Percentiles rank a stretch among this genome's conserved stretches.
These are phyloP conservation scores for Ogataea paraovalis DNA, from an alignment of 805 yeast genomes.

Conservation along the genomic window DNA sequence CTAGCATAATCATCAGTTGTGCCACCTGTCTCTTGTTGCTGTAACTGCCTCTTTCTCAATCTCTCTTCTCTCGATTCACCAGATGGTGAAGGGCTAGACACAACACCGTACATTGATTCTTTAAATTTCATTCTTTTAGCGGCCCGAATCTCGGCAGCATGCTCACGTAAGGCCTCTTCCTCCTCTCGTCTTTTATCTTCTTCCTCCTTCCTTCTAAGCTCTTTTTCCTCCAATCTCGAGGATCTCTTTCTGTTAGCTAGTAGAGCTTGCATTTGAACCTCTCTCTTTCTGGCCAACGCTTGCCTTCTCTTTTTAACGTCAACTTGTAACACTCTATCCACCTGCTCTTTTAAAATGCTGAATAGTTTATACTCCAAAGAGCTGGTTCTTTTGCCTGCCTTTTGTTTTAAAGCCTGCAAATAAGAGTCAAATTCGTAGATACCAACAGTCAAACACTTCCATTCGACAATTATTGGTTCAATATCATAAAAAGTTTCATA, in stretches of 20 bases:
- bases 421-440: conserved; percentile 40
- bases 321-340: conserved; percentile 35
- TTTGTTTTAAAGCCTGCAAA: conserved; percentile 29
- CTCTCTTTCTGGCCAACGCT: conserved; percentile 53
- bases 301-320: conserved; percentile 54
- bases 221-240: conserved; percentile 66
- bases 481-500: conserved; percentile 15
- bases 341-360: conserved; percentile 28
- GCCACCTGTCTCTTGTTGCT: conserved; percentile 16
- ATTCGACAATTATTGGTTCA: conserved; percentile 35
- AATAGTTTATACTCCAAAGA: conserved; percentile 28
- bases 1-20: conserved; percentile 13
- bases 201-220: conserved; percentile 48
- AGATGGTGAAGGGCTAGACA: conserved; percentile 18
- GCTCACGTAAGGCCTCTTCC: conserved; percentile 40
- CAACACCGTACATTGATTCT: conserved; percentile 22
- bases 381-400: conserved; percentile 27
- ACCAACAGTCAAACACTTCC: conserved; percentile 40
- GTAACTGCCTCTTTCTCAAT: not conserved
- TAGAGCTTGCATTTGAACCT: conserved; percentile 57
- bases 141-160: conserved; percentile 42
- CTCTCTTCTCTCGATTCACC: not conserved
- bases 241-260: conserved; percentile 71
- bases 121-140: conserved; percentile 36
- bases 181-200: conserved; percentile 42